Conservation (phyloP, 257 asterid genomes). For the Nyctanthes arbortristis region DNA sequence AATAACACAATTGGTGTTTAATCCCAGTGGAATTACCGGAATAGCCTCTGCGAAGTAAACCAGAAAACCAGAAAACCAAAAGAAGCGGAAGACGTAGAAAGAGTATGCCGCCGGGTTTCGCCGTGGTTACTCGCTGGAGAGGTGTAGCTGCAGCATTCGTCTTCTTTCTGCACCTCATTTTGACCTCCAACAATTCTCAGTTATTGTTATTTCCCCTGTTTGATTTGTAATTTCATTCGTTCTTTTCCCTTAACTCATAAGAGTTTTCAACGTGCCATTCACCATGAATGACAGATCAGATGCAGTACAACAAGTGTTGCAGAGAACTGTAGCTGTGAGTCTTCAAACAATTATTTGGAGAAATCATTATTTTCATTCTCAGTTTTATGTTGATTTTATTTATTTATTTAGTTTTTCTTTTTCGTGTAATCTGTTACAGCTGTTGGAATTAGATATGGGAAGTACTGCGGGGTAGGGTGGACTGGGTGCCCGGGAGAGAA, state of each 20-base stretch:
- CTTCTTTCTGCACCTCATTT: constrained; percentile 24
- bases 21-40: constrained; percentile 32
- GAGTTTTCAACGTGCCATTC: constrained; percentile 1
- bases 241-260: background rate
- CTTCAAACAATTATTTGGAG: background rate
- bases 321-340: constrained; percentile 64
- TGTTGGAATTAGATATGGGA: constrained; percentile 79
- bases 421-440: constrained; percentile 40
- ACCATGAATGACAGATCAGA: constrained; percentile 36
- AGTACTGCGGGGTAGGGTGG: constrained; percentile 97
- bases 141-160: constrained; percentile 41
- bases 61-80: background rate
- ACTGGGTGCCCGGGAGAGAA: constrained; percentile 91
- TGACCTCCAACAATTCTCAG: constrained; percentile 44
- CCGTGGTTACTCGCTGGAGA: constrained; percentile 26
- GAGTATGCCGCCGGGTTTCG: constrained; percentile 36
- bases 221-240: background rate
- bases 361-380: background rate
- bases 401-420: background rate
- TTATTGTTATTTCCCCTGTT: constrained; percentile 18
- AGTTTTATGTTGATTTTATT: constrained; percentile 1
- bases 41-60: background rate
- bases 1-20: constrained; percentile 34
- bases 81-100: background rate
- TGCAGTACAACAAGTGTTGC: constrained; percentile 77